phyloP scores from a whole-genome alignment of 202 grass and related monocot species.

The Zizania palustris region DNA sequence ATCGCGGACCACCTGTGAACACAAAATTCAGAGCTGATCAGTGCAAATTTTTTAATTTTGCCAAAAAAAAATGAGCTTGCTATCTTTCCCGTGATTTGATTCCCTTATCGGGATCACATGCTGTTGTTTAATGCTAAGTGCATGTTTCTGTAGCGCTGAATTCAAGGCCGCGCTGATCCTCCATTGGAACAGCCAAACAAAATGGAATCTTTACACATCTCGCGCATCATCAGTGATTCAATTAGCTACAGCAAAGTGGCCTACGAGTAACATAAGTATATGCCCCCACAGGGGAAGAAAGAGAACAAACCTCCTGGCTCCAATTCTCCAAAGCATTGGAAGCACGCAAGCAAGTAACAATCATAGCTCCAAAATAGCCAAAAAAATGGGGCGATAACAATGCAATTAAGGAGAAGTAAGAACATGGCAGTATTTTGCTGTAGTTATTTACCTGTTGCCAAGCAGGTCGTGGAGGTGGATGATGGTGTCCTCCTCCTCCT shows the following conservation, averaged over 20 bases:
- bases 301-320: neutral
- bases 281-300: neutral
- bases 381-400: neutral
- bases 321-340: conserved; percentile 30
- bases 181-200: conserved; percentile 21
- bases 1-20: conserved; percentile 79
- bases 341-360: conserved; percentile 40
- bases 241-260: conserved; percentile 45
- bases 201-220: conserved; percentile 54
- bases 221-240: conserved; percentile 44
- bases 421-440: too few species aligned
- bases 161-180: conserved; percentile 1
- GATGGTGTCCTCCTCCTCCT: conserved; percentile 85
- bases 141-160: conserved; percentile 40
- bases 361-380: conserved; percentile 21
- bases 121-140: conserved; percentile 30
- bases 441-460: conserved; percentile 67
- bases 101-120: conserved; percentile 29
- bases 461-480: conserved; percentile 72
- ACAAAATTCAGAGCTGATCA: conserved; percentile 41
- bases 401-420: neutral
- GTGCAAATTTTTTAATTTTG: neutral
- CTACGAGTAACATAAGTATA: conserved; percentile 30
- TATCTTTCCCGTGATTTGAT: conserved; percentile 47
- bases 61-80: neutral